Conservation (phyloP, 768 basidiomycete genomes). For the Lactarius evosmus region DNA sequence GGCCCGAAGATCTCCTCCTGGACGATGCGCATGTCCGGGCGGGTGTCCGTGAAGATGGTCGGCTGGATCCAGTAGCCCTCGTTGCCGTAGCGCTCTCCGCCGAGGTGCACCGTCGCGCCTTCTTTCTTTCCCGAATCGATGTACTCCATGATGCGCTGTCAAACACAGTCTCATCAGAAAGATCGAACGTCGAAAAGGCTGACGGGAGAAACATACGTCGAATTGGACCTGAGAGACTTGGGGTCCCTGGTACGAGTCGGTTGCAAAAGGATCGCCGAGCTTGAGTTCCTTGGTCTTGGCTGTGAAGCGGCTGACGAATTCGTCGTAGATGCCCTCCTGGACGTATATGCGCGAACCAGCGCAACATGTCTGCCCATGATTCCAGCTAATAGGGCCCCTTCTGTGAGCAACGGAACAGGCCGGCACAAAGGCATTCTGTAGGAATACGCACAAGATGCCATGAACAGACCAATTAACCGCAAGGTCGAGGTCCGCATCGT, state of each 20-base stretch:
- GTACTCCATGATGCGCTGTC: constrained; percentile 56
- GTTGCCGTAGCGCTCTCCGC: constrained; percentile 50
- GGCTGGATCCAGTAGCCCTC: constrained; percentile 64
- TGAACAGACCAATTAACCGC: constrained; percentile 56
- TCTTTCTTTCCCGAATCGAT: constrained; percentile 56
- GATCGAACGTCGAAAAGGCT: neutral
- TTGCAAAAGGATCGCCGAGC: constrained; percentile 68
- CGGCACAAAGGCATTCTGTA: too few relatives aligned
- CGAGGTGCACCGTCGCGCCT: constrained; percentile 57
- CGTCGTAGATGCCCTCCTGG: constrained; percentile 74
- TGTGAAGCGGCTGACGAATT: constrained; percentile 61
- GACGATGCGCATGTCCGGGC: constrained; percentile 55
- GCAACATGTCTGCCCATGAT: constrained; percentile 75
- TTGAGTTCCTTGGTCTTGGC: constrained; percentile 51
- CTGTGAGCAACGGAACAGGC: neutral
- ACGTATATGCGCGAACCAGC: constrained; percentile 83
- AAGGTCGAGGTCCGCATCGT: constrained; percentile 57
- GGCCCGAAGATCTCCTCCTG: constrained; percentile 66
- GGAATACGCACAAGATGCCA: constrained; percentile 51
- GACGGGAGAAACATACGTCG: constrained; percentile 46
- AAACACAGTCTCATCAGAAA: neutral
- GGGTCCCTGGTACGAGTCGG: constrained; percentile 66
- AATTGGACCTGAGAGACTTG: constrained; percentile 75
- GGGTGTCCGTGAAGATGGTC: constrained; percentile 59
- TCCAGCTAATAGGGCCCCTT: constrained; percentile 43